Evolutionary conservation across 1,139 yeast genomes (phyloP), one percentile per base, ranked within the genome.

Genomic region (Candida tetrigidarum): DNA sequence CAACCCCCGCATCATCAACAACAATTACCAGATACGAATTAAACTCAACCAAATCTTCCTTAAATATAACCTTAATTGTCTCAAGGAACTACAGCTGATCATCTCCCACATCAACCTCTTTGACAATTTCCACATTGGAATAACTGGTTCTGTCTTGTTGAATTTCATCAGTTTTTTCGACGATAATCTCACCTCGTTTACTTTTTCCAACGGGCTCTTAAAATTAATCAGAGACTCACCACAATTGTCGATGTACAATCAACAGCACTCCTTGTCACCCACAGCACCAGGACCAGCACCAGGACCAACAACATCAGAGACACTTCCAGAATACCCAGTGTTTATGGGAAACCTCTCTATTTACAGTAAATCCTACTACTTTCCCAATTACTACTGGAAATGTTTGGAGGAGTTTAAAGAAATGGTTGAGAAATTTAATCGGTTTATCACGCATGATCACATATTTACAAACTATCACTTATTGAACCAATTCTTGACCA

Each of bases 141-240:
- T 64, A 11, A 47, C 58, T 5, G 62, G 60, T 2, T 56, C 62
- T 23, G 57, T 61, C 8, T 37, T 62, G n/a, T 53, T 66, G 16
- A 63, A 63, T 47, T 59, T 56, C 37, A 52, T 62, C 14, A 56
- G 66, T 37, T 56, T 64, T 15, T 64, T 61, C 38, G 67, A 64
- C 12, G 55, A 58, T 39, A 48, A 62, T 26, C 42, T 51, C 11
- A 55, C 61, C 23, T 55, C 61, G 6, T 43, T 55, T 5, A 55
- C 66, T 10, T 66, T 65, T 40, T 54, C 62, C 25, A 56, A 58
- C 29, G 71, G 71, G 1, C 49, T 63, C 18, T 52, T 59, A 8
- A 29, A 35, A 15, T 35, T 35, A 12, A 25, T 26, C 9, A 35
- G 15, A 25, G 29, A 35, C 12, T 15, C 19, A 3, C 28, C 29